Evolutionary conservation across 2,329 filamentous ascomycete species (phyloP).

Genomic region (Orbilia brochopaga): DNA sequence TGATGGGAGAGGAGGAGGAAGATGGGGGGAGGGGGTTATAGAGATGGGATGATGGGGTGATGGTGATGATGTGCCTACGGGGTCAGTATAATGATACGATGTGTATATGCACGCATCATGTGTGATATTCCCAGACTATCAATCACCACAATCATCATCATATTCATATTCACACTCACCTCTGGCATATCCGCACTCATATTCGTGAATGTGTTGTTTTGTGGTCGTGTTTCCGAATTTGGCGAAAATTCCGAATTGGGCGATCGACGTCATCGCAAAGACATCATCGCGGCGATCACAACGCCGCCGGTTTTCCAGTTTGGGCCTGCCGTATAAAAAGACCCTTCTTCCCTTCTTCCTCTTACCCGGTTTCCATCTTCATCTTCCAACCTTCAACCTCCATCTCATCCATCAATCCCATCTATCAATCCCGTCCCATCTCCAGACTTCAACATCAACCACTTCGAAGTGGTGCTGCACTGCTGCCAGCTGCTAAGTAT

Average conservation of each 20-base stretch:
- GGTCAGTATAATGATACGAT: too few relatives aligned
- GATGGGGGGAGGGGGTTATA: conserved; percentile 48
- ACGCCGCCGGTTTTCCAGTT: too few relatives aligned
- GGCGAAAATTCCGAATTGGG: background rate
- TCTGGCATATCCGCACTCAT: too few relatives aligned
- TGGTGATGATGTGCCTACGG: background rate
- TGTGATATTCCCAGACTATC: too few relatives aligned
- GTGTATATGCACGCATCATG: too few relatives aligned
- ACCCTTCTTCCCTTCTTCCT: background rate
- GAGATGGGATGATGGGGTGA: background rate
- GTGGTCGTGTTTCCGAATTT: background rate
- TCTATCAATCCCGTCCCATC: background rate
- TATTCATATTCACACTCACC: too few relatives aligned
- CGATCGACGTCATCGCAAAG: background rate
- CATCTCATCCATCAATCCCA: background rate
- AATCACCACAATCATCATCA: too few relatives aligned
- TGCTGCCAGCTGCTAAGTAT: too few relatives aligned
- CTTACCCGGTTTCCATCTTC: background rate
- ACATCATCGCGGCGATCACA: background rate
- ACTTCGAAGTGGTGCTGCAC: too few relatives aligned
- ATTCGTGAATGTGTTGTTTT: background rate
- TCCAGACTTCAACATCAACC: too few relatives aligned
- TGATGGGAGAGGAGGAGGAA: conserved; percentile 44
- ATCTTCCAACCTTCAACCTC: background rate
- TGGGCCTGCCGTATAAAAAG: background rate